Evolutionary conservation across 202 grass and related monocot genomes (phyloP), one percentile per base, ranked within the genome.

Genomic region (Alloteropsis angusta): DNA sequence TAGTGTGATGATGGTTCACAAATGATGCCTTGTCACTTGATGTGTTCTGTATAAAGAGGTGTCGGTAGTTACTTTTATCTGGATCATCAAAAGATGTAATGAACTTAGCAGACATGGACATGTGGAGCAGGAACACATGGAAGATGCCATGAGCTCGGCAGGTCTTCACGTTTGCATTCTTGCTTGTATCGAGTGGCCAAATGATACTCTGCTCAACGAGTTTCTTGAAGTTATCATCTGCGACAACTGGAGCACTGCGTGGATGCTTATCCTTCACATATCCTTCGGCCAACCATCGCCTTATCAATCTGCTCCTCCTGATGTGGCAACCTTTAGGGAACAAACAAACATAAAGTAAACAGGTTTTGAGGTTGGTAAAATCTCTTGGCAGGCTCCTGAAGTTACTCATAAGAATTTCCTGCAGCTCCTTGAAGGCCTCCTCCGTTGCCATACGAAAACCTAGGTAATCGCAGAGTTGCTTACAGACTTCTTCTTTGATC

Each of bases 121-220:
- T 68, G 34, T 68, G 50, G 9, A 54, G 49, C 63, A 79, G n/a
- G 63, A 79, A 79, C 15, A 68, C 63, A 0, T 79, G 76, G 16
- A 79, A 45, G 6, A 79, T 79, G 17, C 63, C 23, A 19, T 79
- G 49, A 68, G 76, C 50, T 68, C 11, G 68, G 49, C 63, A 79
- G 0, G 62, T 68, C 23, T 79, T 79, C 35, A 44, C 63, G 1
- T 57, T 57, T 30, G 3, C 9, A 34, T 68, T 42, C 5, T 44
- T 68, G 35, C 63, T 79, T 34, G 37, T 3, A 5, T 68, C 16
- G 3, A 68, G 57, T 4, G 36, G 37, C 36, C 14, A 6, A 22
- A 79, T 54, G 63, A 57, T 79, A 58, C 19, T 56, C 16, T 17
- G 15, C 17, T 80, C 77, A 19, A 80, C 21, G 9, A 80, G 48